A percentile compares a stretch with the other conserved stretches of the same genome.
Evolutionary conservation across 2,329 filamentous ascomycete species (phyloP).

Genomic region (Mollisiaceae sp.): DNA sequence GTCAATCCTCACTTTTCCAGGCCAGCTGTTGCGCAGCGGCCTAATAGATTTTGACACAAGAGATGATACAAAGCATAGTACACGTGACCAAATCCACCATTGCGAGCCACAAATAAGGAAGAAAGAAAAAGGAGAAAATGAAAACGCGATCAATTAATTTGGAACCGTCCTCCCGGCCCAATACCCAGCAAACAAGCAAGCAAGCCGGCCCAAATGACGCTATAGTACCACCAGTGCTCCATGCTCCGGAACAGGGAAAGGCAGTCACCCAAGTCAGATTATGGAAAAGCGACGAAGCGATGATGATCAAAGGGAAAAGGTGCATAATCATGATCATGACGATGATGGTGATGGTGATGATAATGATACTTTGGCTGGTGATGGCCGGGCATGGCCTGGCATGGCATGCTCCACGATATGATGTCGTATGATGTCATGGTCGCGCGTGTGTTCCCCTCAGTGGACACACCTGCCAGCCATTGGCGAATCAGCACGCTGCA

Average conservation of each 20-base stretch:
- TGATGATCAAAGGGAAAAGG: slow-evolving; percentile 5
- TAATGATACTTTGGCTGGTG: not conserved
- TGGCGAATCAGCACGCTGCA: not conserved
- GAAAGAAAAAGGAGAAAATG: not conserved
- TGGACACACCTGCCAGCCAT: not conserved
- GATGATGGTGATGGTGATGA: too few species aligned
- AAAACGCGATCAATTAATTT: not conserved
- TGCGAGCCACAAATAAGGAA: not conserved
- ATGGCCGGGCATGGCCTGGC: too few species aligned
- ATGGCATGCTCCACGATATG: not conserved
- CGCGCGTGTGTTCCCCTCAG: not conserved
- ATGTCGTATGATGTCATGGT: not conserved
- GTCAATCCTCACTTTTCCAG: not conserved
- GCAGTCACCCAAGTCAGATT: not conserved
- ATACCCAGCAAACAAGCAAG: not conserved
- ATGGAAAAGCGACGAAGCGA: slow-evolving; percentile 2
- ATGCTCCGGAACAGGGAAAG: slow-evolving; percentile 14
- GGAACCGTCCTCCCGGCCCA: not conserved
- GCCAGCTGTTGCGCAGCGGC: slow-evolving; percentile 8
- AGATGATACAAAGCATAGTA: slow-evolving; percentile 9
- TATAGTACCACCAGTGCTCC: not conserved
- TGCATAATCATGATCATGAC: not conserved
- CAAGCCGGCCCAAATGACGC: slow-evolving; percentile 3
- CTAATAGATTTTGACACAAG: not conserved
- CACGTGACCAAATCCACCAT: not conserved